phyloP scores from a whole-genome alignment of 371 early-diverging fungal species.

The Synchytrium microbalum region DNA sequence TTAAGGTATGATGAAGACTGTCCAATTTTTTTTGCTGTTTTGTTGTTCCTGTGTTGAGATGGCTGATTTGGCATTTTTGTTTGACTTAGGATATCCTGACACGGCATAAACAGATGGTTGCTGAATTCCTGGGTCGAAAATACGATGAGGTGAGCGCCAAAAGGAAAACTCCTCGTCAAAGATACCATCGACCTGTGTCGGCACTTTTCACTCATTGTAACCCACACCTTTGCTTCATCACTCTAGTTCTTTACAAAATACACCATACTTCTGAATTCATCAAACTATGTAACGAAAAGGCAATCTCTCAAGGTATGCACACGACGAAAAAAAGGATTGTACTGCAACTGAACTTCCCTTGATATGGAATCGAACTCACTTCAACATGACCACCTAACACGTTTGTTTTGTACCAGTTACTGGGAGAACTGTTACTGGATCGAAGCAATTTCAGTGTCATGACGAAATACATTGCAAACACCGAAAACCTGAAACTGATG shows the following conservation, averaged over 20 bases:
- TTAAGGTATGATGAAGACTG: constrained; percentile 48
- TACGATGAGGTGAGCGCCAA: constrained; percentile 74
- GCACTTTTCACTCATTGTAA: constrained; percentile 14
- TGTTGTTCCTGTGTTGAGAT: too few species aligned
- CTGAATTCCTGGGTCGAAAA: constrained; percentile 76
- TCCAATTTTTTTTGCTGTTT: not conserved
- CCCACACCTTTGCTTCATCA: not conserved
- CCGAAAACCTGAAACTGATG: constrained; percentile 91
- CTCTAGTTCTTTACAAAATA: constrained; percentile 82
- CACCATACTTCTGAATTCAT: constrained; percentile 71
- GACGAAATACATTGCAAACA: constrained; percentile 86
- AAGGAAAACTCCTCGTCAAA: too few species aligned
- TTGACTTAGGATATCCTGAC: constrained; percentile 74
- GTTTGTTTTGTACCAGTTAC: constrained; percentile 53
- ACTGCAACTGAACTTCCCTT: constrained; percentile 1
- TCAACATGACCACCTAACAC: too few species aligned
- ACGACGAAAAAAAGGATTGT: constrained; percentile 1
- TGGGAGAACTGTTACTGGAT: constrained; percentile 94
- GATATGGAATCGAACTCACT: too few species aligned
- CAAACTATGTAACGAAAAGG: constrained; percentile 94
- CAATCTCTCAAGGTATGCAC: constrained; percentile 85
- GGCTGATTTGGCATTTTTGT: too few species aligned
- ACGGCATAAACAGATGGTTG: constrained; percentile 83
- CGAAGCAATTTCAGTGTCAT: constrained; percentile 90
- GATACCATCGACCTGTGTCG: too few species aligned